A percentile compares a stretch with the other conserved stretches of the same genome.
These are phyloP conservation scores for Salix arbutifolia DNA, from an alignment of 345 rosid genomes.

Conservation along the genomic window DNA sequence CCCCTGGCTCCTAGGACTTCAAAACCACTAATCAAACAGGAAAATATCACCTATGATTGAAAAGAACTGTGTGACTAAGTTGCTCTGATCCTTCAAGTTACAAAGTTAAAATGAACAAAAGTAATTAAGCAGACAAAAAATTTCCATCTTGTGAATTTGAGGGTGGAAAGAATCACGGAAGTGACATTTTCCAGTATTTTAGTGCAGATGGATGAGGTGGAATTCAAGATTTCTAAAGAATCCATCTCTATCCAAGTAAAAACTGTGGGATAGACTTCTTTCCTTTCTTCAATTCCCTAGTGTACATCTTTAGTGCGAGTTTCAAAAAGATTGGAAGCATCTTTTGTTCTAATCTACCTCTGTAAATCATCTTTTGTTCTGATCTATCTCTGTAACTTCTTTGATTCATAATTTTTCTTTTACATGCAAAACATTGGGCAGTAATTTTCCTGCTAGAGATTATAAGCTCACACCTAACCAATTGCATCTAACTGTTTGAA, in stretches of 20 bases:
- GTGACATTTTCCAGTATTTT: not conserved
- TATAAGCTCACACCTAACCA: not conserved
- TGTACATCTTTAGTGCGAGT: not conserved
- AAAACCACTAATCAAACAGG: not conserved
- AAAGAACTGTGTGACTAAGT: not conserved
- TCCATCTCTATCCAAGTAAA: not conserved
- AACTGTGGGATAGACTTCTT: not conserved
- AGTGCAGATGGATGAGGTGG: not conserved
- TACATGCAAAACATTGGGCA: not conserved
- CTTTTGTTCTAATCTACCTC: too few species aligned
- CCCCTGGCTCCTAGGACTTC: not conserved
- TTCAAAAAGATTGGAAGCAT: not conserved
- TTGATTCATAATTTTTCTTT: not conserved
- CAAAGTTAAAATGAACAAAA: not conserved
- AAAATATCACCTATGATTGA: not conserved
- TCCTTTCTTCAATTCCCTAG: not conserved
- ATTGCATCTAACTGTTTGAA: not conserved
- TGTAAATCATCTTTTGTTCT: not conserved
- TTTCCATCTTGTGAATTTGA: not conserved
- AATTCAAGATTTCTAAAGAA: not conserved
- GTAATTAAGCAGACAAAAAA: not conserved
- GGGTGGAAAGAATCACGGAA: not conserved
- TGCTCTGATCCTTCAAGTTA: not conserved
- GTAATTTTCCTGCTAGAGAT: not conserved
- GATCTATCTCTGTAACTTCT: not conserved